Conservation (phyloP, 2,329 filamentous ascomycete species). For the Pezicula carpinea region DNA sequence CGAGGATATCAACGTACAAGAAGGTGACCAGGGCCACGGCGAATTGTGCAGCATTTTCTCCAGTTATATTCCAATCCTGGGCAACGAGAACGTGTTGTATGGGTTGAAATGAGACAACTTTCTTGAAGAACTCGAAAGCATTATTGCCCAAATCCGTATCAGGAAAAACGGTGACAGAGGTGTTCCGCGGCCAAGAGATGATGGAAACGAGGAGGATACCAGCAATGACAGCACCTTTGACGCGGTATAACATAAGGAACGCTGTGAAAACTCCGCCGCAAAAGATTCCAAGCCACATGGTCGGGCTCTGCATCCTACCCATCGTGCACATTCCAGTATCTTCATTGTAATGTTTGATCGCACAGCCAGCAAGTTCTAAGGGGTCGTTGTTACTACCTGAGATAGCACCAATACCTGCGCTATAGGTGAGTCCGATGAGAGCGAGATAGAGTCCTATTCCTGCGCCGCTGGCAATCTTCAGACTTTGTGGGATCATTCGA, state of each 20-base stretch:
- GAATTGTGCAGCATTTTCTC: constrained; percentile 66
- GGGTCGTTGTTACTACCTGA: constrained; percentile 66
- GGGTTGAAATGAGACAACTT: constrained; percentile 78
- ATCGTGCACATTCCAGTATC: constrained; percentile 54
- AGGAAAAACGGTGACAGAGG: constrained; percentile 76
- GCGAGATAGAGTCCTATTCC: constrained; percentile 76
- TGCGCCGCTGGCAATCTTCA: constrained; percentile 82
- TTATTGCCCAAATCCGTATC: constrained; percentile 63
- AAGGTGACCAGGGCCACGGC: constrained; percentile 83
- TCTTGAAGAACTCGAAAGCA: constrained; percentile 80
- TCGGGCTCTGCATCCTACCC: constrained; percentile 76
- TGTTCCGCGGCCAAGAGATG: constrained; percentile 80
- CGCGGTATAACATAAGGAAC: constrained; percentile 76
- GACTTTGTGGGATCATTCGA: constrained; percentile 73
- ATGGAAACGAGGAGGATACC: constrained; percentile 81
- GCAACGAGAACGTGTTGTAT: constrained; percentile 66
- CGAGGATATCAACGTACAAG: constrained; percentile 85
- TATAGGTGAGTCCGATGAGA: constrained; percentile 72
- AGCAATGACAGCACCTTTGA: constrained; percentile 81
- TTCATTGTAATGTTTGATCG: constrained; percentile 9
- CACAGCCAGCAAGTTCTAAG: constrained; percentile 63
- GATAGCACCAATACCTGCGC: constrained; percentile 75
- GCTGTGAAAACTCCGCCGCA: constrained; percentile 77
- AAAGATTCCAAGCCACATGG: constrained; percentile 87
- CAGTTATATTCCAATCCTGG: constrained; percentile 67